phyloP scores from a whole-genome alignment of 345 rosid species.

The Gossypium mustelinum region DNA sequence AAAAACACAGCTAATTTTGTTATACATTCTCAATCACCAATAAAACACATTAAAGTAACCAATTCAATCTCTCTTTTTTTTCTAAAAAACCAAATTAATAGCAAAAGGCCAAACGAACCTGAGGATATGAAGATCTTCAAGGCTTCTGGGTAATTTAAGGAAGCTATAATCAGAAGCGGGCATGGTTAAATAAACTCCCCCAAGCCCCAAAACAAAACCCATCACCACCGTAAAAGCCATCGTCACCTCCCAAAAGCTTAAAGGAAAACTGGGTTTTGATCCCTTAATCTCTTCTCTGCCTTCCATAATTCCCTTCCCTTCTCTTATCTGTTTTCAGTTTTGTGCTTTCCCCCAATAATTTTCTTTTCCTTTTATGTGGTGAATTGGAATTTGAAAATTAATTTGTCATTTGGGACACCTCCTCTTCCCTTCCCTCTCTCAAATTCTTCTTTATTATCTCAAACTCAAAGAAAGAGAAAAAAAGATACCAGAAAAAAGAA shows the following conservation, averaged over 20 bases:
- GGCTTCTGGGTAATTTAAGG: background rate
- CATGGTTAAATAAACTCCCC: background rate
- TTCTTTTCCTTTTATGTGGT: too few relatives aligned
- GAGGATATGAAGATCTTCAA: background rate
- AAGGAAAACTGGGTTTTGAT: background rate
- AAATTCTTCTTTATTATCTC: too few relatives aligned
- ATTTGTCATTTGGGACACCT: too few relatives aligned
- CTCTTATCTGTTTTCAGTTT: too few relatives aligned
- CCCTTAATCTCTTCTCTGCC: background rate
- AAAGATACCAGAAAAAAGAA: too few relatives aligned
- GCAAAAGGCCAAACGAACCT: background rate
- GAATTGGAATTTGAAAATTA: too few relatives aligned
- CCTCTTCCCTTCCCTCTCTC: too few relatives aligned
- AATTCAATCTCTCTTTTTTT: too few relatives aligned
- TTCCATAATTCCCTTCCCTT: background rate
- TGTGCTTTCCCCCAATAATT: too few relatives aligned
- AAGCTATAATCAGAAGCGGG: slow-evolving; percentile 2
- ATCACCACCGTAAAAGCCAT: background rate
- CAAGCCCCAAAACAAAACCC: background rate
- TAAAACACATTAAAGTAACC: background rate
- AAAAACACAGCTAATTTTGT: too few relatives aligned
- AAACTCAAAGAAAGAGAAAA: too few relatives aligned
- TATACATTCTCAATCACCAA: background rate
- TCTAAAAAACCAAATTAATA: background rate
- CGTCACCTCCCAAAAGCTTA: background rate